phyloP scores from a whole-genome alignment of 306 rosid species.

The Prunus kanzakura region DNA sequence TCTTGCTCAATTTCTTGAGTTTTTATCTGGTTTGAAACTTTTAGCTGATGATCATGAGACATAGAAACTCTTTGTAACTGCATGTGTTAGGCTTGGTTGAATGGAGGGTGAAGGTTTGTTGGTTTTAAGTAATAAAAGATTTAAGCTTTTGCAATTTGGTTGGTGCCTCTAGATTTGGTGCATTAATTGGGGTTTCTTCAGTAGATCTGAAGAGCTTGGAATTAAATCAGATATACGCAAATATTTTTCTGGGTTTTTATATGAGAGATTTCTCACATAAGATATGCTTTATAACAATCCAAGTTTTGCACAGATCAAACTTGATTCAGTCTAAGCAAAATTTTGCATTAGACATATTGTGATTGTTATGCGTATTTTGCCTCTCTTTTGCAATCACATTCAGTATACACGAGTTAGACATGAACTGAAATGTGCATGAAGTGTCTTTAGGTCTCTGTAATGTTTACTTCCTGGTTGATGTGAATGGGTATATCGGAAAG shows the following conservation, averaged over 20 bases:
- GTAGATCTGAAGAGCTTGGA: constrained; percentile 25
- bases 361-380: not conserved
- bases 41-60: not conserved
- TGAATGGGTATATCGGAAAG: not conserved
- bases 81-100: not conserved
- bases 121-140: not conserved
- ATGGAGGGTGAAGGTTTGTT: not conserved
- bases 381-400: not conserved
- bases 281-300: not conserved
- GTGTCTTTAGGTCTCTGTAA: not conserved
- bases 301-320: constrained; percentile 1
- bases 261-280: too few species aligned
- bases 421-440: not conserved
- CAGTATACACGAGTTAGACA: not conserved
- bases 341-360: constrained; percentile 1
- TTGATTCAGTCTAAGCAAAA: not conserved
- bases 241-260: not conserved
- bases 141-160: not conserved
- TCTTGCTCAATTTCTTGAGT: not conserved
- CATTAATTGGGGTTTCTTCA: not conserved
- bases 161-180: constrained; percentile 3
- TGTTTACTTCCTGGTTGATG: not conserved
- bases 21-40: not conserved
- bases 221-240: not conserved
- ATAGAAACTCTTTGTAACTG: not conserved